Evolutionary conservation across 164 flowering plant species (phyloP), one percentile per base, ranked within the genome.

Genomic region (Dillenia turbinata): DNA sequence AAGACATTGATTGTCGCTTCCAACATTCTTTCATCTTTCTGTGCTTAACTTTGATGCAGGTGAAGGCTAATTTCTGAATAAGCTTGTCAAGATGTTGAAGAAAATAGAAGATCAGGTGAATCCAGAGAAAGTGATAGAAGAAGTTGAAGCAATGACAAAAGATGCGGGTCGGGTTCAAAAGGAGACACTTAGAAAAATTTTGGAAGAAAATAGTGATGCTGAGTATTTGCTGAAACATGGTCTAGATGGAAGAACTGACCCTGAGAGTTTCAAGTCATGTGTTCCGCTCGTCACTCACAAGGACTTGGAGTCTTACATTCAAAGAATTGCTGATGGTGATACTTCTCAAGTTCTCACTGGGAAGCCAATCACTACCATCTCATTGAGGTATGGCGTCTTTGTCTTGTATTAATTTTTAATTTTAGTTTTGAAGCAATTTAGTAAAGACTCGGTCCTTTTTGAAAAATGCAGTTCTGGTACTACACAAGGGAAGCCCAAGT

Each of bases 401-500:
- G 40, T 4, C 40, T 33, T 33, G 6, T 33, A 33, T 33, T 5
- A 6, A 33, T 33, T 33, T 33, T 6, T 33, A 33, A 4, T 0
- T 5, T 33, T 33, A 33, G 40, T 33, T 33, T 33, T 33, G 40
- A 33, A 33, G 40, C 40, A 33, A 33, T 33, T 33, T 33, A n/a
- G 40, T 26, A 2, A 5, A 26, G 40, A 33, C 40, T 33, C 40
- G 6, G 40, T 4, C 40, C 40, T 5, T 33, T 33, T 33, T 44
- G 4, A 9, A 44, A 8, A 15, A 49, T 47, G 78, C 83, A 93
- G 98, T 67, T 89, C 96, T 67, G 97, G 97, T 2, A 90, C 97
- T 3, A 85, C 91, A 55, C 86, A 85, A 62, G 97, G 98, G 33
- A 87, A 72, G 83, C 91, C 83, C 17, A 93, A 93, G 73, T 86